These are phyloP conservation scores for Blastocladiella britannica DNA, from an alignment of 192 early-diverging fungal genomes.

Conservation along the genomic window DNA sequence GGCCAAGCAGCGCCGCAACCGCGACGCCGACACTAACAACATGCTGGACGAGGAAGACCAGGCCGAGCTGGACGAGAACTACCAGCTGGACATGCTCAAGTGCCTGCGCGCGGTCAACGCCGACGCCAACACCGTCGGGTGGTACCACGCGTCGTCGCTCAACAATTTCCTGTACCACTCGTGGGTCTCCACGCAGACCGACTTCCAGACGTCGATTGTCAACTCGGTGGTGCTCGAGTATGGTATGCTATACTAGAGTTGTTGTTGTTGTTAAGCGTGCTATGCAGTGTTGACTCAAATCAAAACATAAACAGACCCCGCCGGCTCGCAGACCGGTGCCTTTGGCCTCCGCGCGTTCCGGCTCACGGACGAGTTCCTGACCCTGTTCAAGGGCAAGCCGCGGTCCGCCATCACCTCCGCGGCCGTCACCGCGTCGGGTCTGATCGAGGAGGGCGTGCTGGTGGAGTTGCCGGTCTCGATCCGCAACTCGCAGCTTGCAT, in stretches of 20 bases:
- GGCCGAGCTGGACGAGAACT: constrained; percentile 33
- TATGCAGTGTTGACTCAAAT: too few relatives aligned
- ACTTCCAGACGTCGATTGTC: constrained; percentile 64
- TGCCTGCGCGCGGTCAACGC: constrained; percentile 81
- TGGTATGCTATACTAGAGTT: constrained; percentile 13
- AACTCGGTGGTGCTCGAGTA: constrained; percentile 83
- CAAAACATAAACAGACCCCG: constrained; percentile 38
- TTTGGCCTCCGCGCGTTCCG: constrained; percentile 71
- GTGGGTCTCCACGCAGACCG: constrained; percentile 73
- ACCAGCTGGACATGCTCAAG: constrained; percentile 86
- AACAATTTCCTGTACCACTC: constrained; percentile 75
- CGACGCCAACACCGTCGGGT: constrained; percentile 91
- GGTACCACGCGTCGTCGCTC: constrained; percentile 83
- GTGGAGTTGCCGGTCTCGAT: constrained; percentile 75
- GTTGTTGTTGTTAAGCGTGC: too few relatives aligned
- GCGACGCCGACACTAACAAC: constrained; percentile 7
- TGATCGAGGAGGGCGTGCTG: constrained; percentile 70
- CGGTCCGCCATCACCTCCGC: constrained; percentile 57
- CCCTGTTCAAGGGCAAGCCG: constrained; percentile 44
- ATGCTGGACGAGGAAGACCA: constrained; percentile 15
- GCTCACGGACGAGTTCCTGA: constrained; percentile 65
- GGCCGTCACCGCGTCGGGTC: constrained; percentile 45
- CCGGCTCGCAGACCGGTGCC: constrained; percentile 63
- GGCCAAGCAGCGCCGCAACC: neutral
- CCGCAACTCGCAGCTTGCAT: constrained; percentile 60